Percentiles rank a stretch among this genome's conserved stretches.
Conservation (phyloP, 73 alveolate species). For the Tetrahymena borealis region DNA sequence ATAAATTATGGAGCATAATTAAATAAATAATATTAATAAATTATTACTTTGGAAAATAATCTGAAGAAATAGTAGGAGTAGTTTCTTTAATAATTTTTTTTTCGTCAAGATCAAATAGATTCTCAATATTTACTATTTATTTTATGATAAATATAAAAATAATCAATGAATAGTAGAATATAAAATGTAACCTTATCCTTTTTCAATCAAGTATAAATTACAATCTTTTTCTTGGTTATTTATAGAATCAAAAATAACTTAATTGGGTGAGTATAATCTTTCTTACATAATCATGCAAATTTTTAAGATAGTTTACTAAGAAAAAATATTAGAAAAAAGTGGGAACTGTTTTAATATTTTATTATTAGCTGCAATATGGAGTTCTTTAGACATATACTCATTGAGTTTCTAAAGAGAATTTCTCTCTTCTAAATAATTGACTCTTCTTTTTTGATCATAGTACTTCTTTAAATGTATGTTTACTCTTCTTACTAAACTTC, state of each 20-base stretch:
- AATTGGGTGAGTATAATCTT: neutral
- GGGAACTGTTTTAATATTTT: neutral
- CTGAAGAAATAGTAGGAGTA: no score
- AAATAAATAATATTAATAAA: no score
- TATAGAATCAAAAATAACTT: neutral
- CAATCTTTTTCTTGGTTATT: neutral
- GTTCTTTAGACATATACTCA: neutral
- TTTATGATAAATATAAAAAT: neutral
- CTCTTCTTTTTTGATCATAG: neutral
- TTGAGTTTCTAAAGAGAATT: neutral
- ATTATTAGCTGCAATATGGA: neutral
- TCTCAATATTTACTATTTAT: neutral
- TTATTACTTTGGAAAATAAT: no score
- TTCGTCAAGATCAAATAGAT: neutral
- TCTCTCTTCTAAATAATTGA: neutral
- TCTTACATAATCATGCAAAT: neutral
- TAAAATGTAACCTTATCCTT: neutral
- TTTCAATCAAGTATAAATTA: neutral
- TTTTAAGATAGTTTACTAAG: neutral
- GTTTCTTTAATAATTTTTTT: no score
- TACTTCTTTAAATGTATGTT: neutral
- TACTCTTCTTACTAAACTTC: neutral
- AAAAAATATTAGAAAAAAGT: neutral
- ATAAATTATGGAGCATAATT: no score
- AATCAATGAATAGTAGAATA: neutral